These are phyloP conservation scores for Gracilariopsis chorda DNA, from an alignment of 23 red algal genomes.

Conservation along the genomic window DNA sequence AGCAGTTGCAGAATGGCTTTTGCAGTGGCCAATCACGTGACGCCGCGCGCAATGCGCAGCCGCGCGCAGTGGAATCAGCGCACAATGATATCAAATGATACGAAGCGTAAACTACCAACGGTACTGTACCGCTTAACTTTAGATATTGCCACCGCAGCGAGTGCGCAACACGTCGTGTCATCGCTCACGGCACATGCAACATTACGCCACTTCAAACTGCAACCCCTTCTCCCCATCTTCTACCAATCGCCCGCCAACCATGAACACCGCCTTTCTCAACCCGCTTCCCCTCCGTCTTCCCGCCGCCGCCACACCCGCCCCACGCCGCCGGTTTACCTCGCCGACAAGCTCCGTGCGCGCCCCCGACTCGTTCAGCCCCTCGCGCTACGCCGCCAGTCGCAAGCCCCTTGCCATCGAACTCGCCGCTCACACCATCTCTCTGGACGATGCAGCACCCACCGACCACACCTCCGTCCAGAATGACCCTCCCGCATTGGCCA, in stretches of 20 bases:
- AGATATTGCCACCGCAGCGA: too few species aligned
- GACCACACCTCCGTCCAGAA: background rate
- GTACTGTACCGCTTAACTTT: too few species aligned
- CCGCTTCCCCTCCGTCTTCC: background rate
- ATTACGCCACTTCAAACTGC: background rate
- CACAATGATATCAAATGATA: background rate
- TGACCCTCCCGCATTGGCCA: background rate
- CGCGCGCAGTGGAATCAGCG: background rate
- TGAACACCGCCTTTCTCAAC: background rate
- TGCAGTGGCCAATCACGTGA: slow-evolving; percentile 9
- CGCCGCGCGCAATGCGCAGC: too few species aligned
- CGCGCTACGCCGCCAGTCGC: background rate
- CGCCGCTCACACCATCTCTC: slow-evolving; percentile 11
- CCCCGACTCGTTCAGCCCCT: slow-evolving; percentile 21
- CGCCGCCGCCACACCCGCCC: background rate
- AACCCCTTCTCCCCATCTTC: background rate
- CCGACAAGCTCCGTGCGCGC: background rate
- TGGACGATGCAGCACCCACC: background rate
- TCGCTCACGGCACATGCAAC: too few species aligned
- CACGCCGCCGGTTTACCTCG: background rate
- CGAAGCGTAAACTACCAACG: background rate
- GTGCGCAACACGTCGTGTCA: too few species aligned
- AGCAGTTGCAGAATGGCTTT: too few species aligned
- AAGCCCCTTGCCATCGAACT: slow-evolving; percentile 24
- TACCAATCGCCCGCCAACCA: background rate